phyloP scores from a whole-genome alignment of 2,329 filamentous ascomycete species.

The Apiospora saccharicola region DNA sequence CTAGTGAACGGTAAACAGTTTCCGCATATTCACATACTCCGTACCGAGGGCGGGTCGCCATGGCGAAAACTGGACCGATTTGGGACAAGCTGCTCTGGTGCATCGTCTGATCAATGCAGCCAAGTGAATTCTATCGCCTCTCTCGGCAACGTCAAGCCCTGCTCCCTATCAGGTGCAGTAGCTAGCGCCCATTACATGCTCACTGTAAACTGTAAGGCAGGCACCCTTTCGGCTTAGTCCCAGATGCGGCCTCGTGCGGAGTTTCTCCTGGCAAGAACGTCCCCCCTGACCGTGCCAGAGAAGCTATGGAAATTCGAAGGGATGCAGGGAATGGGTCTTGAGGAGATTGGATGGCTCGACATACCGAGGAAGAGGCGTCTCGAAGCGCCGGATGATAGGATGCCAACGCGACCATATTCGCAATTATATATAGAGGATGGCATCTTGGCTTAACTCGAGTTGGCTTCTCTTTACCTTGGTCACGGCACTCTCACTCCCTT shows the following conservation, averaged over 20 bases:
- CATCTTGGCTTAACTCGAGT: slow-evolving; percentile 8
- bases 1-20: neutral
- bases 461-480: neutral
- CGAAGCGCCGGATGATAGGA: neutral
- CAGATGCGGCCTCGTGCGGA: slow-evolving; percentile 11
- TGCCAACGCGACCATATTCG: neutral
- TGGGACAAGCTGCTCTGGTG: neutral
- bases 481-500: slow-evolving; percentile 6
- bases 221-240: neutral
- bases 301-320: slow-evolving; percentile 6
- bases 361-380: neutral
- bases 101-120: neutral
- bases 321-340: slow-evolving; percentile 3
- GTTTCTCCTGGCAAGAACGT: neutral
- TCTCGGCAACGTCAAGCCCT: slow-evolving; percentile 1
- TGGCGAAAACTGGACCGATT: slow-evolving; percentile 2
- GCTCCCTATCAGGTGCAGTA: neutral
- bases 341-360: neutral
- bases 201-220: neutral
- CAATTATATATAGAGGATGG: slow-evolving; percentile 17
- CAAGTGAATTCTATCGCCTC: neutral
- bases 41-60: neutral
- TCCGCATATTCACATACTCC: neutral
- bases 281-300: neutral
- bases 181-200: neutral